A percentile compares a stretch with the other conserved stretches of the same genome.
Evolutionary conservation across 2,329 filamentous ascomycete genomes (phyloP).

Genomic region (Exophiala sideris): DNA sequence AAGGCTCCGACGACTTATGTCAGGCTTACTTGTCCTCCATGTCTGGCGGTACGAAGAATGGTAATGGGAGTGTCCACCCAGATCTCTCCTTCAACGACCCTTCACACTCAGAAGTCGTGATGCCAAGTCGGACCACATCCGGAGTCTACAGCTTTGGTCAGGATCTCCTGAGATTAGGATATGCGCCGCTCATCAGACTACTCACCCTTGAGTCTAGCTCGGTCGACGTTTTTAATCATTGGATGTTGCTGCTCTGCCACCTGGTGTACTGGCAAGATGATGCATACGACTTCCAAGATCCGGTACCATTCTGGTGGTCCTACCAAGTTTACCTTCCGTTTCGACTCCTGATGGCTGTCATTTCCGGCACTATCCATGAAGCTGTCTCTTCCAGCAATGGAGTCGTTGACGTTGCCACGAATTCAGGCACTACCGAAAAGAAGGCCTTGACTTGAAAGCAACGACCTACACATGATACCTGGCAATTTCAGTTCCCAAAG

Average conservation of each 20-base stretch:
- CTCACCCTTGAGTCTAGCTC: slow-evolving; percentile 27
- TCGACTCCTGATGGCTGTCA: slow-evolving; percentile 1
- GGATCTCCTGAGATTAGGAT: slow-evolving; percentile 54
- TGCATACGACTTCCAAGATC: slow-evolving; percentile 48
- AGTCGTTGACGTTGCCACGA: too few relatives aligned
- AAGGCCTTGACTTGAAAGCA: too few relatives aligned
- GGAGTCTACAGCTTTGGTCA: slow-evolving; percentile 64
- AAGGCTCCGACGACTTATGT: slow-evolving; percentile 36
- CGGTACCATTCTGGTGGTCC: slow-evolving; percentile 37
- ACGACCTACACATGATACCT: too few relatives aligned
- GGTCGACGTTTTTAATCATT: slow-evolving; percentile 17
- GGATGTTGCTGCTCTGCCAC: slow-evolving; percentile 40
- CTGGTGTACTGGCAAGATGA: slow-evolving; percentile 50
- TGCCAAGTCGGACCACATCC: neutral
- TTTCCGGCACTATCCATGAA: neutral
- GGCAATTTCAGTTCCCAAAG: too few relatives aligned
- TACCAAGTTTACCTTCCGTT: slow-evolving; percentile 21
- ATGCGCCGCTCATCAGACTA: slow-evolving; percentile 46
- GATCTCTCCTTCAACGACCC: neutral
- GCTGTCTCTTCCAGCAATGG: too few relatives aligned
- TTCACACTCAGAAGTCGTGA: neutral
- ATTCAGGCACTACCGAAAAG: too few relatives aligned
- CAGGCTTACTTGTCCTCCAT: slow-evolving; percentile 53
- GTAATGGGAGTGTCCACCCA: slow-evolving; percentile 19
- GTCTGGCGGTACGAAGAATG: neutral